A percentile compares a stretch with the other conserved stretches of the same genome.
Conservation (phyloP, 495 filamentous ascomycete species). For the Penicillium taxi region DNA sequence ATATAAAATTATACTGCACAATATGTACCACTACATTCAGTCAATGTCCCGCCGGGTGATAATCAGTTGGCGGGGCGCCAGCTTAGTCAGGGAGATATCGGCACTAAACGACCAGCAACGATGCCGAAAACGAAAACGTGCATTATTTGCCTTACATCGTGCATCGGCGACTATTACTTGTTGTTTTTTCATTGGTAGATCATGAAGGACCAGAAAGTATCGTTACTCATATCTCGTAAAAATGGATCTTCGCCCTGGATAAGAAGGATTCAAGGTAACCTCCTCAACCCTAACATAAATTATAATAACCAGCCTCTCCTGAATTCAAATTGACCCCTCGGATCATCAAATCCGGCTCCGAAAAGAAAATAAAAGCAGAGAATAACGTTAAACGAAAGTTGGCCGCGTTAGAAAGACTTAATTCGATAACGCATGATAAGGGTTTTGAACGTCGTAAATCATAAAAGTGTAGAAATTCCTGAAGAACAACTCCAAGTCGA, state of each 20-base stretch:
- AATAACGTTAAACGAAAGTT: no score
- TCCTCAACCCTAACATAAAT: no score
- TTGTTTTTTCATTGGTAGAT: no score
- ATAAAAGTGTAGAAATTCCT: conserved; percentile 1
- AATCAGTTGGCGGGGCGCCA: conserved; percentile 13
- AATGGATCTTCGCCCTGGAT: background rate
- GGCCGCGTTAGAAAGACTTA: no score
- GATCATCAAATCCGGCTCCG: no score
- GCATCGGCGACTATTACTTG: background rate
- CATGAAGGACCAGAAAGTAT: background rate
- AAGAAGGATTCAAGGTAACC: background rate
- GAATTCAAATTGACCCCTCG: no score
- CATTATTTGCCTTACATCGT: background rate
- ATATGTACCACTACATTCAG: conserved; percentile 12
- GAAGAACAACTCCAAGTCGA: no score
- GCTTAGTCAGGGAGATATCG: conserved; percentile 5
- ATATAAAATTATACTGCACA: background rate
- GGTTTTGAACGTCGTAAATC: conserved; percentile 4
- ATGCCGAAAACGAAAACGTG: conserved; percentile 3
- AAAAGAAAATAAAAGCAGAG: no score
- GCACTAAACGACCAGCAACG: background rate
- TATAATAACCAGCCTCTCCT: no score
- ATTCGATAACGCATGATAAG: background rate
- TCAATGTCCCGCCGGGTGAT: conserved; percentile 3
- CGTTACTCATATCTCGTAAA: background rate